Conservation (phyloP, 305 asterid species). For the Stenogyne calaminthoides region DNA sequence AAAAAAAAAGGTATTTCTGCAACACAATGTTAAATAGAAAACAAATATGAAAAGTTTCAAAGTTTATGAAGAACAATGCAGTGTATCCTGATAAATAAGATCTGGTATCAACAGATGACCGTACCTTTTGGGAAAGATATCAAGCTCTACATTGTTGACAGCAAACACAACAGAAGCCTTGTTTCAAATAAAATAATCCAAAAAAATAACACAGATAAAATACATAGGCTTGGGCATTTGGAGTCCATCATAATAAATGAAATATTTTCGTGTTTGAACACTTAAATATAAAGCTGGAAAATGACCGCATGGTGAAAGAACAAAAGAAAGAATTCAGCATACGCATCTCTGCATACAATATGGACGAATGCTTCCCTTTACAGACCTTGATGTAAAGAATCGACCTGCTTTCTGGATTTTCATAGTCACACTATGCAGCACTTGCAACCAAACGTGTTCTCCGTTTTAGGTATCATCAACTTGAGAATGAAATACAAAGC, state of each 20-base stretch:
- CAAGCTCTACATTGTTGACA: constrained; percentile 10
- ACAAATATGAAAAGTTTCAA: not conserved
- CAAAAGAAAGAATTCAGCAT: constrained; percentile 36
- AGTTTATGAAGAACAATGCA: not conserved
- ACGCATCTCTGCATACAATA: constrained; percentile 29
- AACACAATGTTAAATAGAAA: not conserved
- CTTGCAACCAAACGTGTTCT: constrained; percentile 5
- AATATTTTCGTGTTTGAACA: constrained; percentile 4
- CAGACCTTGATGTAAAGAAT: constrained; percentile 9
- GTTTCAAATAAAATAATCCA: constrained; percentile 12
- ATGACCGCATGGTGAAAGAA: constrained; percentile 18
- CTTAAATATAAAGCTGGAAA: constrained; percentile 5
- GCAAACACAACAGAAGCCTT: constrained; percentile 25
- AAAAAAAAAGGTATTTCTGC: not conserved
- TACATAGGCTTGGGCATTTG: not conserved
- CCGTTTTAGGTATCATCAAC: constrained; percentile 57
- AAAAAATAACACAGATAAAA: not conserved
- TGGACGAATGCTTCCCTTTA: constrained; percentile 13
- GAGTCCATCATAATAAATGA: constrained; percentile 15
- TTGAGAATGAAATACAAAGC: constrained; percentile 78
- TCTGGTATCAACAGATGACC: not conserved
- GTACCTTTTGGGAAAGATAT: not conserved
- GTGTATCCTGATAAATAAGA: not conserved
- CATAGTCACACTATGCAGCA: constrained; percentile 11
- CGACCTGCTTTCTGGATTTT: not conserved